These are phyloP conservation scores for Coemansia sp. DNA, from an alignment of 192 early-diverging fungal genomes.

Conservation along the genomic window DNA sequence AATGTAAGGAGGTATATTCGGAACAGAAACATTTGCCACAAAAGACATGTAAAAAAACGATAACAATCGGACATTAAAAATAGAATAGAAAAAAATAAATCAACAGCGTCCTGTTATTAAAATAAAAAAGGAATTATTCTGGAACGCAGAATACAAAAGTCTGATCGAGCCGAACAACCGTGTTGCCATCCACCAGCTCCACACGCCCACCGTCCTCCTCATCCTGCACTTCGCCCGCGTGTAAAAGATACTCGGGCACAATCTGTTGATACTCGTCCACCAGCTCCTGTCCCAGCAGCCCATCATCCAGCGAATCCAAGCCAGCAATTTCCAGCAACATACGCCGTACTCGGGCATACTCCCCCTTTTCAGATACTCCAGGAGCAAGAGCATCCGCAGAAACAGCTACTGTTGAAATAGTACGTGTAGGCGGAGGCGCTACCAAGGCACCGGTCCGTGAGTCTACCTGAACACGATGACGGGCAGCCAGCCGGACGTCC, in stretches of 20 bases:
- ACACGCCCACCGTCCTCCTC: neutral
- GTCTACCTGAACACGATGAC: neutral
- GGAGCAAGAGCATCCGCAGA: neutral
- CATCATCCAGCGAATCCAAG: neutral
- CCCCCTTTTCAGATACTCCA: neutral
- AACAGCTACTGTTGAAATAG: slow-evolving; percentile 9
- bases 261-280: slow-evolving; percentile 11
- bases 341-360: neutral
- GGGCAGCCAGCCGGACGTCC: slow-evolving; percentile 29
- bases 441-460: neutral
- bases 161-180: slow-evolving; percentile 17
- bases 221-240: slow-evolving; percentile 11
- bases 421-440: slow-evolving; percentile 36
- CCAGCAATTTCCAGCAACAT: slow-evolving; percentile 14
- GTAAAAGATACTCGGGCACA: slow-evolving; percentile 18
- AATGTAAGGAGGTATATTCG: too few species aligned
- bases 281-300: slow-evolving; percentile 23
- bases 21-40: too few species aligned
- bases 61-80: neutral
- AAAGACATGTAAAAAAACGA: neutral
- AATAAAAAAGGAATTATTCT: neutral
- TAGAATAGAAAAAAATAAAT: too few species aligned
- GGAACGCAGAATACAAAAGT: slow-evolving; percentile 12
- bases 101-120: too few species aligned
- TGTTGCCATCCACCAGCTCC: neutral